These are phyloP conservation scores for Tephrocybe sp. DNA, from an alignment of 768 basidiomycete species.

Conservation along the genomic window DNA sequence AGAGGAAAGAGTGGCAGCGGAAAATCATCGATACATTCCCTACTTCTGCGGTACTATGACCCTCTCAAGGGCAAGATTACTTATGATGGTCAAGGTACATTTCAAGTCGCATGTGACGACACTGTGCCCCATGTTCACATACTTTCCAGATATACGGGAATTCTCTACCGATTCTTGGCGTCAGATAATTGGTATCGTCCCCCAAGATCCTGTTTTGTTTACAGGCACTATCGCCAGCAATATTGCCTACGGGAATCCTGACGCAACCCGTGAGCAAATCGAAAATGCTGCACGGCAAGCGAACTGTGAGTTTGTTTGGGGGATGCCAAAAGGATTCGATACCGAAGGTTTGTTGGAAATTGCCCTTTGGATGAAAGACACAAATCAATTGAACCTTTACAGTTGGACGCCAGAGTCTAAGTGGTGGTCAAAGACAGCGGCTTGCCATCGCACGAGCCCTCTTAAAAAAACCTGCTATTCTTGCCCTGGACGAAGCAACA, in stretches of 20 bases:
- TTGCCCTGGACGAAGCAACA: conserved; percentile 89
- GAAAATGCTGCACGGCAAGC: conserved; percentile 87
- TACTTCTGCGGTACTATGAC: conserved; percentile 88
- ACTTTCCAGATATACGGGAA: conserved; percentile 71
- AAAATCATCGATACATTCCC: conserved; percentile 87
- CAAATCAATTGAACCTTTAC: not conserved
- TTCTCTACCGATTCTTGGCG: conserved; percentile 89
- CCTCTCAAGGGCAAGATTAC: conserved; percentile 80
- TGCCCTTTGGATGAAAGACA: not conserved
- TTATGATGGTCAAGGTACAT: conserved; percentile 73
- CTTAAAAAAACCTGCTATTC: conserved; percentile 82
- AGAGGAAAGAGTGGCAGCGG: conserved; percentile 91
- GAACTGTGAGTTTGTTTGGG: conserved; percentile 96
- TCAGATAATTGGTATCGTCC: conserved; percentile 86
- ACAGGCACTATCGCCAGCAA: conserved; percentile 94
- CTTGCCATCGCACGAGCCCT: conserved; percentile 85
- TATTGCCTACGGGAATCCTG: conserved; percentile 82
- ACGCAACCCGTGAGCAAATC: conserved; percentile 77
- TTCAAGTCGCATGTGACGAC: conserved; percentile 28
- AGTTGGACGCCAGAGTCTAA: conserved; percentile 71
- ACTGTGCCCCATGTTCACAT: not conserved
- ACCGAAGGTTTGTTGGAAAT: conserved; percentile 66
- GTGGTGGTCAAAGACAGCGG: conserved; percentile 80
- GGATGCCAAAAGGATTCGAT: conserved; percentile 91
- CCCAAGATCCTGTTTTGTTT: conserved; percentile 91